These are phyloP conservation scores for Staphylotrichum longicolle DNA, from an alignment of 495 filamentous ascomycete species.

Conservation along the genomic window DNA sequence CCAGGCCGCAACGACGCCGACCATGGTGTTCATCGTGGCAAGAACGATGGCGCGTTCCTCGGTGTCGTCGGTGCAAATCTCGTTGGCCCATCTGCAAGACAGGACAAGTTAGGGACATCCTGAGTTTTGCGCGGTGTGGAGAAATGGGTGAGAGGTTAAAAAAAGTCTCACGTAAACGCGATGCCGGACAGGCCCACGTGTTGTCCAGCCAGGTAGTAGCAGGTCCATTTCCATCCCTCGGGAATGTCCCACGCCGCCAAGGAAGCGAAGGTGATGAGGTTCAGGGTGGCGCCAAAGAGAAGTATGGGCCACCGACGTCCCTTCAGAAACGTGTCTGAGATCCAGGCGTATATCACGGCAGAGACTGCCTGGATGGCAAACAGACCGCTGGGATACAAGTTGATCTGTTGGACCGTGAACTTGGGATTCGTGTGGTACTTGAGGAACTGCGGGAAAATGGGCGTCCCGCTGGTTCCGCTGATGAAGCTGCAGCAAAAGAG, in stretches of 20 bases:
- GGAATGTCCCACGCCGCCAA: constrained; percentile 45
- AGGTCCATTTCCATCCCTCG: constrained; percentile 46
- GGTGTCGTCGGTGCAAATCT: constrained; percentile 50
- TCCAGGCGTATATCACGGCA: constrained; percentile 44
- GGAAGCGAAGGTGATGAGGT: constrained; percentile 42
- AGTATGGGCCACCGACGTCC: constrained; percentile 55
- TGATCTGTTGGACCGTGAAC: constrained; percentile 38
- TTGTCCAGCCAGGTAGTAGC: constrained; percentile 45
- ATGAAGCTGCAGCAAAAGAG: constrained; percentile 28
- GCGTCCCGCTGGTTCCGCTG: constrained; percentile 32
- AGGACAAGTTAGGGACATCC: background rate
- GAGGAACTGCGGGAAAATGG: constrained; percentile 39
- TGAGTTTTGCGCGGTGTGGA: background rate
- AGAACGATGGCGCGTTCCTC: constrained; percentile 56
- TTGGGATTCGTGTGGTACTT: constrained; percentile 34
- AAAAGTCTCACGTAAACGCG: background rate
- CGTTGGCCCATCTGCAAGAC: constrained; percentile 53
- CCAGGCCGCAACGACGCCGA: constrained; percentile 45
- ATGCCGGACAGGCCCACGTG: background rate
- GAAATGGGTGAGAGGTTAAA: background rate
- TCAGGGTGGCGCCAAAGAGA: constrained; percentile 39
- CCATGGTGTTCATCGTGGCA: constrained; percentile 45
- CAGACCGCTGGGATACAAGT: constrained; percentile 47
- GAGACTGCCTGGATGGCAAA: constrained; percentile 45
- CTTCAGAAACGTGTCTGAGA: constrained; percentile 50